phyloP scores from a whole-genome alignment of 495 filamentous ascomycete species.

The Penicillium crystallinum region DNA sequence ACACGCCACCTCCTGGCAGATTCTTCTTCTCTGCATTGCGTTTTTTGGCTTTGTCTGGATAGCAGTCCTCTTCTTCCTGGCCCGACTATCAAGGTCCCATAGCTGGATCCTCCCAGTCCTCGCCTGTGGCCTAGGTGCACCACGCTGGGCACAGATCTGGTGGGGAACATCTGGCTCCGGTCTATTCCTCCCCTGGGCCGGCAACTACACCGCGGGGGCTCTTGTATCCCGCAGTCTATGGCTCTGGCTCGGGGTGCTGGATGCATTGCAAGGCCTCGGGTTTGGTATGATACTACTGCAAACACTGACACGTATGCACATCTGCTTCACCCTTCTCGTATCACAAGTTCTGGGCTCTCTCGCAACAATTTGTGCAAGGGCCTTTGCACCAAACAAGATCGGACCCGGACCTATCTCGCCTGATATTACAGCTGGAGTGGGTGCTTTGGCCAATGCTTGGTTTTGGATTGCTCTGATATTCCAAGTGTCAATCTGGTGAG shows the following conservation, averaged over 20 bases:
- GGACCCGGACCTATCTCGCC: conserved; percentile 46
- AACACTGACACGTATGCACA: conserved; percentile 46
- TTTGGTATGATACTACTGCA: conserved; percentile 51
- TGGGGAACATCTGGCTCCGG: conserved; percentile 47
- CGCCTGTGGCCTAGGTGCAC: conserved; percentile 46
- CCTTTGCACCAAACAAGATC: conserved; percentile 44
- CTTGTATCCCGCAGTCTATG: conserved; percentile 45
- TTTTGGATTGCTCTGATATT: conserved; percentile 63
- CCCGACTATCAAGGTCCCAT: conserved; percentile 39
- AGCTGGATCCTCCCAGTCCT: conserved; percentile 49
- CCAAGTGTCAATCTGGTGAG: conserved; percentile 58
- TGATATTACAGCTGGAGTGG: conserved; percentile 37
- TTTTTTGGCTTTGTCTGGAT: conserved; percentile 47
- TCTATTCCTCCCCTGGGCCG: conserved; percentile 46
- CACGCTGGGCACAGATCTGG: conserved; percentile 49
- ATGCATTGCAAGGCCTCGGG: conserved; percentile 45
- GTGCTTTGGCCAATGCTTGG: conserved; percentile 50
- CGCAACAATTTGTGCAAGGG: conserved; percentile 44
- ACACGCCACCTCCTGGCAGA: conserved; percentile 42
- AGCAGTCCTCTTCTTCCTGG: conserved; percentile 34
- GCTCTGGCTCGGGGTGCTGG: conserved; percentile 49
- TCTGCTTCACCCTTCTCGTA: conserved; percentile 46
- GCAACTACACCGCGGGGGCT: conserved; percentile 38
- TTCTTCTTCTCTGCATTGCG: conserved; percentile 37
- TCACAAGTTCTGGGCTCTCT: conserved; percentile 48